A percentile compares a stretch with the other conserved stretches of the same genome.
Evolutionary conservation across 75 land plant genomes (phyloP).

Genomic region (Isoetes taiwanensis): DNA sequence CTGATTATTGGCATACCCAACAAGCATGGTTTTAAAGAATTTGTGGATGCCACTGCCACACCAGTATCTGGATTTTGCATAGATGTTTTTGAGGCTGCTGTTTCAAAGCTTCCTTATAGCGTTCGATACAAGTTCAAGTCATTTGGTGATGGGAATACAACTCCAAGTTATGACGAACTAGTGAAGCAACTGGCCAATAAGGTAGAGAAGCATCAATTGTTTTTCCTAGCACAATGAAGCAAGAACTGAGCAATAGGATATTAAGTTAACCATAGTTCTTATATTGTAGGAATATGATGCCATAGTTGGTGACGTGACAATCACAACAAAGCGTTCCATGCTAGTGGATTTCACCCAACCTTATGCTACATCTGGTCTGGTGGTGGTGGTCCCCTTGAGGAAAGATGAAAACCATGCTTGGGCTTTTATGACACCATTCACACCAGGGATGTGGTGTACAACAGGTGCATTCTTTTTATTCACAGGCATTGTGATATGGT

Average conservation of each 20-base stretch:
- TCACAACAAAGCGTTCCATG: conserved; percentile 31
- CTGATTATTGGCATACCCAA: conserved; percentile 48
- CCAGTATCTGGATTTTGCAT: conserved; percentile 45
- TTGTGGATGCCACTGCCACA: conserved; percentile 33
- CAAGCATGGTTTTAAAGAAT: conserved; percentile 34
- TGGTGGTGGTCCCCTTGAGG: conserved; percentile 31
- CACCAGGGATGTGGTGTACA: conserved; percentile 62
- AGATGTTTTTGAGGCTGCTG: conserved; percentile 61
- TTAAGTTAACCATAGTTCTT: neutral
- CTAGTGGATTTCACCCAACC: conserved; percentile 47
- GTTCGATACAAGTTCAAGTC: conserved; percentile 37
- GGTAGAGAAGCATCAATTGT: conserved; percentile 8
- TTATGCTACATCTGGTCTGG: conserved; percentile 36
- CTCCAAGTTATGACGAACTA: conserved; percentile 43
- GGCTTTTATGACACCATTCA: conserved; percentile 18
- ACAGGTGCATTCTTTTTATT: conserved; percentile 72
- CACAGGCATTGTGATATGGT: conserved; percentile 39
- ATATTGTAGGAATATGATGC: conserved; percentile 34
- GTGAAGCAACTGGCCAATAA: conserved; percentile 23
- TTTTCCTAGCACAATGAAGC: neutral
- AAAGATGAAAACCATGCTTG: conserved; percentile 7
- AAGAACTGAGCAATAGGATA: too few relatives aligned
- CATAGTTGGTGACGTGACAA: conserved; percentile 40
- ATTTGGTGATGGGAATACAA: conserved; percentile 35
- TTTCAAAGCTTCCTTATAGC: conserved; percentile 40